Evolutionary conservation across 257 asterid genomes (phyloP).

Genomic region (Fraxinus pennsylvanica): DNA sequence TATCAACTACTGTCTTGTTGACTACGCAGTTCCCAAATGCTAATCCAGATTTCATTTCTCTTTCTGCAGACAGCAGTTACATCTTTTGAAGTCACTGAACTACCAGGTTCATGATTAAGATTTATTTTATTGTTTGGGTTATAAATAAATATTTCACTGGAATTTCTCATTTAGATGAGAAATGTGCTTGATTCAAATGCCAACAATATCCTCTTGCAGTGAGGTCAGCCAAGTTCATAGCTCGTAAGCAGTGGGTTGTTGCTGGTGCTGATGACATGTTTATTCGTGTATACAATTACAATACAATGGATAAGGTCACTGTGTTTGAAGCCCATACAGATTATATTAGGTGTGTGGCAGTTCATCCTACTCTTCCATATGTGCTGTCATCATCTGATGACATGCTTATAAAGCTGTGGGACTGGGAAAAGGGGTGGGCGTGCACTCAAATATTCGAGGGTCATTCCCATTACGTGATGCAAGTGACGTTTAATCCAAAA

Average conservation of each 20-base stretch:
- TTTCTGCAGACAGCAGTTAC: too few relatives aligned
- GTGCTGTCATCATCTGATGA: constrained; percentile 97
- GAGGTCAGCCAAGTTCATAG: constrained; percentile 90
- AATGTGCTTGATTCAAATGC: too few relatives aligned
- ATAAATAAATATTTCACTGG: too few relatives aligned
- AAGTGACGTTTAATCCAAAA: constrained; percentile 96
- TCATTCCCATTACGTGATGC: constrained; percentile 99
- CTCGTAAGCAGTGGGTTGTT: constrained; percentile 96
- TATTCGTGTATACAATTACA: constrained; percentile 91
- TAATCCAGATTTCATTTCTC: too few relatives aligned
- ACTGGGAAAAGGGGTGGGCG: constrained; percentile 98
- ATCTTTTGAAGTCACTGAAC: too few relatives aligned
- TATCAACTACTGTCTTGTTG: too few relatives aligned
- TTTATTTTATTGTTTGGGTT: too few relatives aligned
- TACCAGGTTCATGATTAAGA: too few relatives aligned
- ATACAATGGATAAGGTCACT: constrained; percentile 97
- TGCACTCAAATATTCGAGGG: constrained; percentile 99
- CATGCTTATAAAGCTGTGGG: constrained; percentile 99
- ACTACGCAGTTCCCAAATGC: too few relatives aligned
- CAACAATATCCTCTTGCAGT: constrained; percentile 42
- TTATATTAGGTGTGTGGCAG: constrained; percentile 96
- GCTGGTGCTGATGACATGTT: constrained; percentile 99
- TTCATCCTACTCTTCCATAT: constrained; percentile 93
- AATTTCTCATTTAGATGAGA: too few relatives aligned
- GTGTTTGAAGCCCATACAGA: constrained; percentile 96